Evolutionary conservation across 495 filamentous ascomycete species (phyloP).

Genomic region (Penicillium soppii): DNA sequence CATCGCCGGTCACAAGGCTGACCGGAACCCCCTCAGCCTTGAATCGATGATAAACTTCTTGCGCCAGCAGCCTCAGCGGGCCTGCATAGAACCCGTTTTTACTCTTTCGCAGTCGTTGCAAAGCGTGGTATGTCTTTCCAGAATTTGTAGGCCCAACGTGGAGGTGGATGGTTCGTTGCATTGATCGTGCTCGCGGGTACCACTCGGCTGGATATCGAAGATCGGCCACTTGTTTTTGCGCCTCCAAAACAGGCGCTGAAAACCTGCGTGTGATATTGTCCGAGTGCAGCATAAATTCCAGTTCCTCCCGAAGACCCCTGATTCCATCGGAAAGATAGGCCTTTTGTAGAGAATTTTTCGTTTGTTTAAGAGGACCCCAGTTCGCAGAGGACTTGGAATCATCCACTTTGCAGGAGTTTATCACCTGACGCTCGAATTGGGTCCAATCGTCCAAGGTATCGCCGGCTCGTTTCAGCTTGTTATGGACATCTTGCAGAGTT

Average conservation of each 20-base stretch:
- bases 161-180: slow-evolving; percentile 82
- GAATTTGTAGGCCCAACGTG: slow-evolving; percentile 98
- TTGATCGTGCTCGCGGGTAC: slow-evolving; percentile 76
- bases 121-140: slow-evolving; percentile 94
- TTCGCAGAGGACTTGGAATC: slow-evolving; percentile 12
- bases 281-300: slow-evolving; percentile 60
- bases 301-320: slow-evolving; percentile 49
- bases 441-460: slow-evolving; percentile 24
- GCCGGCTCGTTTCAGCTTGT: slow-evolving; percentile 10
- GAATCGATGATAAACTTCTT: slow-evolving; percentile 87
- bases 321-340: slow-evolving; percentile 52
- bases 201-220: slow-evolving; percentile 84
- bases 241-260: slow-evolving; percentile 46
- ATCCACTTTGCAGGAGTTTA: slow-evolving; percentile 33
- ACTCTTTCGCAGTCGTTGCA: slow-evolving; percentile 78
- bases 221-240: slow-evolving; percentile 71
- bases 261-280: slow-evolving; percentile 44
- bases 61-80: slow-evolving; percentile 84
- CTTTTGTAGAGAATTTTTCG: slow-evolving; percentile 47
- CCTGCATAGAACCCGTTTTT: slow-evolving; percentile 85
- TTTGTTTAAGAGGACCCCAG: slow-evolving; percentile 20
- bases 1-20: slow-evolving; percentile 88
- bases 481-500: slow-evolving; percentile 26
- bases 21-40: slow-evolving; percentile 70
- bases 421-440: slow-evolving; percentile 36